Evolutionary conservation across 129 eudicot genomes (phyloP), one percentile per base, ranked within the genome.

Genomic region (Daucus carota): DNA sequence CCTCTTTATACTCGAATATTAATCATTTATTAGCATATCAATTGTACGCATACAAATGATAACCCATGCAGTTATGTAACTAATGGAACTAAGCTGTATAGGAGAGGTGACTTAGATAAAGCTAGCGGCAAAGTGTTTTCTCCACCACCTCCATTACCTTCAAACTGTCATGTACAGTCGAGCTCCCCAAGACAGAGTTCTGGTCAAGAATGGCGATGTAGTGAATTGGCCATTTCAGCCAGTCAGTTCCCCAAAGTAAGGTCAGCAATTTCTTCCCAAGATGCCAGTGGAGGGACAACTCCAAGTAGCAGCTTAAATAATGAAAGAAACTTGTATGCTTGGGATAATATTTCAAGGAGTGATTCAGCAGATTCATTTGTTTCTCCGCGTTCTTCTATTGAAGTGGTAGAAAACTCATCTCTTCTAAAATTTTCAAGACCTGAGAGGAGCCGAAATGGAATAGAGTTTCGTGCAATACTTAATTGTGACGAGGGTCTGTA

Each of bases 361-460:
- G 83, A 88, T 76, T 91, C 90, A 8, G 66, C 75, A 8, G 84
- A 70, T 73, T 89, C 97, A 79, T 78, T 66, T 73, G 60, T 82
- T 34, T 92, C 97, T 32, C 59, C 87, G 28, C 38, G 73, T 80
- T 92, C 90, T 43, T 83, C 81, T 29, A 85, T 79, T 75, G 97
- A 89, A 45, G 54, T 47, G 47, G 84, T 70, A 40, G 85, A 79
- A 57, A 86, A 81, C 62, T 75, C 77, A 72, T 71, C 75, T 73
- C 70, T 67, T 60, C 41, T 22, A 42, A 73, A 75, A 11, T 57
- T 54, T 75, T 68, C 78, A 43, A 75, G 26, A 42, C 79, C 33
- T 68, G 85, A 82, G 79, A 75, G 78, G 75, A 82, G 76, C n/a
- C 84, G 57, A 68, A 75, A 74, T 71, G 81, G 14, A 66, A 57